phyloP scores from a whole-genome alignment of 2,329 filamentous ascomycete species.

The Corniculantispora saksenae region DNA sequence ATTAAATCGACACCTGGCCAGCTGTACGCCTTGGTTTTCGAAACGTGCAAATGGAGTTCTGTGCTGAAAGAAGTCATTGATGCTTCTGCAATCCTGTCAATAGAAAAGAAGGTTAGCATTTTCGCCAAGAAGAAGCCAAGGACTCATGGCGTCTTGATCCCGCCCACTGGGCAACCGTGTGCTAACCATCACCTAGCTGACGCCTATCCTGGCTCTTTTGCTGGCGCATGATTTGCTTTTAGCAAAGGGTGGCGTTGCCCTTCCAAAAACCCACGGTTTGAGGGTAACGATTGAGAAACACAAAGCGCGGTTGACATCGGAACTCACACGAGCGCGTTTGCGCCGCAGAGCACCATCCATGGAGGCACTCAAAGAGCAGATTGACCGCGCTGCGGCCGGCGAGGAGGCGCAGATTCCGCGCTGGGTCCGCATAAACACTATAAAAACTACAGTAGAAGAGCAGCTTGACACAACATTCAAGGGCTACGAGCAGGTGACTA shows the following conservation, averaged over 20 bases:
- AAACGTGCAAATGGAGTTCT: slow-evolving; percentile 87
- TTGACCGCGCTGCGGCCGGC: slow-evolving; percentile 53
- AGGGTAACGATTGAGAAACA: slow-evolving; percentile 75
- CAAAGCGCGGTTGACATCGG: slow-evolving; percentile 76
- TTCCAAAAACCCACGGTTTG: slow-evolving; percentile 77
- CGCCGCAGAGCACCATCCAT: slow-evolving; percentile 69
- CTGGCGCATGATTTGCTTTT: slow-evolving; percentile 85
- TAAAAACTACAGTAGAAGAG: slow-evolving; percentile 69
- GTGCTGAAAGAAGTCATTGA: slow-evolving; percentile 91
- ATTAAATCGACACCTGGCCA: slow-evolving; percentile 78
- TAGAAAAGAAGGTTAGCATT: slow-evolving; percentile 76
- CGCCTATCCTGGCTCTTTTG: slow-evolving; percentile 76
- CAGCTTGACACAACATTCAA: slow-evolving; percentile 77
- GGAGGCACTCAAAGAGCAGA: slow-evolving; percentile 61
- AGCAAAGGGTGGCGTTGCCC: slow-evolving; percentile 77
- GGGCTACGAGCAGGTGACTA: slow-evolving; percentile 57
- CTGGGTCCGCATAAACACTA: slow-evolving; percentile 85
- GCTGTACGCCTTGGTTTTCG: slow-evolving; percentile 82
- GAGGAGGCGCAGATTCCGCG: slow-evolving; percentile 69
- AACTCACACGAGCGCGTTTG: slow-evolving; percentile 79
- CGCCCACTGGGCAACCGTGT: background rate
- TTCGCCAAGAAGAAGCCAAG: background rate
- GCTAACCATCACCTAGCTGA: slow-evolving; percentile 58
- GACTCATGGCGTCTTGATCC: background rate
- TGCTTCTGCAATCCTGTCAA: slow-evolving; percentile 69